Percentiles rank a stretch among this genome's conserved stretches.
Evolutionary conservation across 2,329 filamentous ascomycete genomes (phyloP).

Genomic region (Alternaria atra): DNA sequence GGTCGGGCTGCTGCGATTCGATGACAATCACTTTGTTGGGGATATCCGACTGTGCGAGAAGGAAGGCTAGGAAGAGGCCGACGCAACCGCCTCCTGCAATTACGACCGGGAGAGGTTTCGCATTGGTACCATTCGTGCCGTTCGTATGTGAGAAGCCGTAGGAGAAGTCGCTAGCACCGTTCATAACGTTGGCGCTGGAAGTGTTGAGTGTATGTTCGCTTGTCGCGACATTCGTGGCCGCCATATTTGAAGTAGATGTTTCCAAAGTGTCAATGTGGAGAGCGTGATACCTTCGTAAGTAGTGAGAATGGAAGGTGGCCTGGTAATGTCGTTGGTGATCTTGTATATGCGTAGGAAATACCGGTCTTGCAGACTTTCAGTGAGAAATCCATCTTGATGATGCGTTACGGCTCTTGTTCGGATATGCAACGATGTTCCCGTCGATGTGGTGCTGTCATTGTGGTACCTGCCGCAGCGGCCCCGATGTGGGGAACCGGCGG

Average conservation of each 20-base stretch:
- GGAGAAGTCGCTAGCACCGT: background rate
- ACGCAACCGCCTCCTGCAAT: slow-evolving; percentile 54
- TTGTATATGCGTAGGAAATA: background rate
- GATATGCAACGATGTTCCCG: background rate
- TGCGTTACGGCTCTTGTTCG: background rate
- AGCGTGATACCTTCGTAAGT: background rate
- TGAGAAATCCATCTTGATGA: background rate
- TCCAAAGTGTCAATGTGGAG: background rate
- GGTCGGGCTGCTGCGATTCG: slow-evolving; percentile 36
- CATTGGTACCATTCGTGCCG: background rate
- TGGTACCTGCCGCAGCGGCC: slow-evolving; percentile 12
- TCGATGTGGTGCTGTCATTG: slow-evolving; percentile 8
- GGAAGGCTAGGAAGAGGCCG: slow-evolving; percentile 53
- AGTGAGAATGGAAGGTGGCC: background rate
- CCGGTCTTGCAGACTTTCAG: background rate
- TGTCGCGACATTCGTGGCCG: slow-evolving; percentile 3
- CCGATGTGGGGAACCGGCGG: slow-evolving; percentile 20
- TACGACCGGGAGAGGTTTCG: slow-evolving; percentile 37
- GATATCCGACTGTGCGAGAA: slow-evolving; percentile 48
- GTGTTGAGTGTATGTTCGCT: background rate
- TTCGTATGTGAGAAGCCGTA: background rate
- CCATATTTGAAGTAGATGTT: background rate
- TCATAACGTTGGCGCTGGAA: background rate
- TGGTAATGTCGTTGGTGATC: background rate
- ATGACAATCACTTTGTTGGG: slow-evolving; percentile 48